Conservation (phyloP, 352 stramenopile genomes). For the Phytophthora podocarpi region DNA sequence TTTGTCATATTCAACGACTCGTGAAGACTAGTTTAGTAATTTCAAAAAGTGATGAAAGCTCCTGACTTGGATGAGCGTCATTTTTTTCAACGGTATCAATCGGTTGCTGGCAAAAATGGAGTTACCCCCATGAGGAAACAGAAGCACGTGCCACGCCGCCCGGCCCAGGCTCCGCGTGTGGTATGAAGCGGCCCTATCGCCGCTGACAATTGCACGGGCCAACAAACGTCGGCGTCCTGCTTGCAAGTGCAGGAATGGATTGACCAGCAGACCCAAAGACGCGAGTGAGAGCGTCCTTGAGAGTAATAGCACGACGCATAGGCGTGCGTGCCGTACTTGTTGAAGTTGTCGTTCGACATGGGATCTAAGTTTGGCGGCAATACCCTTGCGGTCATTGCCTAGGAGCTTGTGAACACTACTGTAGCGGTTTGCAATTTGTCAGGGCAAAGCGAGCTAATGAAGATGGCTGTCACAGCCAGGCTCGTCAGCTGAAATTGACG, state of each 20-base stretch:
- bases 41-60: background rate
- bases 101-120: no score
- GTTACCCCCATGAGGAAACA: slow-evolving; percentile 1
- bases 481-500: no score
- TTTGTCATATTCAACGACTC: no score
- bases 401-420: no score
- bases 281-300: background rate
- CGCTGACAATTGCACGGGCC: no score
- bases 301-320: background rate
- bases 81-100: slow-evolving; percentile 11
- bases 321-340: background rate
- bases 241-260: background rate
- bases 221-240: no score
- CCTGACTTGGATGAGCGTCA: background rate
- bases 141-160: background rate
- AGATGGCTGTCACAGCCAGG: no score
- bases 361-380: no score
- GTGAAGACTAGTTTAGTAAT: background rate
- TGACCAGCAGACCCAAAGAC: slow-evolving; percentile 18
- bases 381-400: no score
- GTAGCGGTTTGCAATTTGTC: no score
- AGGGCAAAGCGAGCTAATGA: no score
- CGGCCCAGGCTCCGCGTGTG: slow-evolving; percentile 9
- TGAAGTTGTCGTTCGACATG: no score
- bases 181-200: slow-evolving; percentile 14